Conservation (phyloP, 176 grass and related monocot species). For the Areca catechu region DNA sequence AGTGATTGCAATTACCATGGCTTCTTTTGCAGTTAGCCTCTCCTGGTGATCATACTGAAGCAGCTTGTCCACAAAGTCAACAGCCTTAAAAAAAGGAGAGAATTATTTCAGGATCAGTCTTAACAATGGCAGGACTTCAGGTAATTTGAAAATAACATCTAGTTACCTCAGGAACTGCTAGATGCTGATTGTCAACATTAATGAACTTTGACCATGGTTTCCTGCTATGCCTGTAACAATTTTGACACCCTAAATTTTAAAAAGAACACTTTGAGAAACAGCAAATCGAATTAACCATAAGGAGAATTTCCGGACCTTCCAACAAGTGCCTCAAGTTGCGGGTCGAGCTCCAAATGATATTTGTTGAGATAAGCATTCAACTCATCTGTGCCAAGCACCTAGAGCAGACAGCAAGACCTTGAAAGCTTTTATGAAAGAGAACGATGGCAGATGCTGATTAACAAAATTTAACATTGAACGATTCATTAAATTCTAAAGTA, state of each 20-base stretch:
- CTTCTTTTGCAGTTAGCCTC: constrained; percentile 85
- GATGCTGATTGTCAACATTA: constrained; percentile 60
- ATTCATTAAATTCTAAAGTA: no score
- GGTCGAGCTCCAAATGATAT: constrained; percentile 70
- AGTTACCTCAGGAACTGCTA: constrained; percentile 61
- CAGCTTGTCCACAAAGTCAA: constrained; percentile 86
- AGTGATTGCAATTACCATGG: constrained; percentile 41
- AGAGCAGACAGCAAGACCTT: background rate
- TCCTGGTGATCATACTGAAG: constrained; percentile 85
- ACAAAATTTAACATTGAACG: no score
- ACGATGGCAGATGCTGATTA: no score
- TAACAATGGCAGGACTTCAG: no score
- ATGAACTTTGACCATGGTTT: constrained; percentile 72
- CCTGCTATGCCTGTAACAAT: constrained; percentile 57
- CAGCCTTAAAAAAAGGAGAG: constrained; percentile 33
- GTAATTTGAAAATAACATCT: no score
- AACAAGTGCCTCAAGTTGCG: constrained; percentile 60
- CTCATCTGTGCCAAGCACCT: constrained; percentile 90
- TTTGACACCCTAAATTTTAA: background rate
- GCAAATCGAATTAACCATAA: constrained; percentile 1
- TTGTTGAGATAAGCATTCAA: constrained; percentile 69
- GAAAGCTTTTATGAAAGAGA: no score
- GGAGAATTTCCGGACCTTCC: constrained; percentile 43
- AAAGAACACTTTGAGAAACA: background rate
- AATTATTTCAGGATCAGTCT: no score